These are phyloP conservation scores for Ehretia macrophylla DNA, from an alignment of 257 asterid species.

Conservation along the genomic window DNA sequence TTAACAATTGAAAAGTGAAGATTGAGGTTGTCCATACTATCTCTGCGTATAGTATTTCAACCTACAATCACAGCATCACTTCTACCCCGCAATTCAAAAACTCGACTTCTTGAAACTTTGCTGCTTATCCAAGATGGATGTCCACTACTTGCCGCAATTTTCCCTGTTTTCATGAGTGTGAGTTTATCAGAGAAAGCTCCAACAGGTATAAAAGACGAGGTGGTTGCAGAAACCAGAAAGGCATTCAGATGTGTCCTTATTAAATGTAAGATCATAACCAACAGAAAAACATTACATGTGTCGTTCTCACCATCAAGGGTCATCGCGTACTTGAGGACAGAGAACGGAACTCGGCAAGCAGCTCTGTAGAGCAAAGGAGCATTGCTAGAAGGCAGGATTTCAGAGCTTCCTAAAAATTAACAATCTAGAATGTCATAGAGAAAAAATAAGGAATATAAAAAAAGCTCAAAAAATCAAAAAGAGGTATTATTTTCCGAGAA, in stretches of 20 bases:
- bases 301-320: slow-evolving; percentile 91
- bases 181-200: slow-evolving; percentile 4
- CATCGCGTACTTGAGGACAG: slow-evolving; percentile 95
- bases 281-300: slow-evolving; percentile 19
- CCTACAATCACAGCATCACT: slow-evolving; percentile 98
- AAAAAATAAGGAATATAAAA: slow-evolving; percentile 1
- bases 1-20: slow-evolving; percentile 17
- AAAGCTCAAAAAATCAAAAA: too few relatives aligned
- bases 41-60: slow-evolving; percentile 96
- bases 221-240: not conserved
- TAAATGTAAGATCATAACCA: not conserved
- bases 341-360: slow-evolving; percentile 83
- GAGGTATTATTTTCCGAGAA: too few relatives aligned
- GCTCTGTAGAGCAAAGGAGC: slow-evolving; percentile 97
- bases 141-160: slow-evolving; percentile 93
- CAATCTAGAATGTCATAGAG: slow-evolving; percentile 6
- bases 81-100: slow-evolving; percentile 89
- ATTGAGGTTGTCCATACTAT: slow-evolving; percentile 56
- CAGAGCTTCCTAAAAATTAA: slow-evolving; percentile 63
- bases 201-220: not conserved
- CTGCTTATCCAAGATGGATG: slow-evolving; percentile 99
- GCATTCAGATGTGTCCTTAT: not conserved
- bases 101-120: slow-evolving; percentile 73
- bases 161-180: slow-evolving; percentile 42
- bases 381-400: slow-evolving; percentile 82